Base-by-base conservation (phyloP, 202 grass and related monocot genomes). In the Dendrocalamus latiflorus region DNA sequence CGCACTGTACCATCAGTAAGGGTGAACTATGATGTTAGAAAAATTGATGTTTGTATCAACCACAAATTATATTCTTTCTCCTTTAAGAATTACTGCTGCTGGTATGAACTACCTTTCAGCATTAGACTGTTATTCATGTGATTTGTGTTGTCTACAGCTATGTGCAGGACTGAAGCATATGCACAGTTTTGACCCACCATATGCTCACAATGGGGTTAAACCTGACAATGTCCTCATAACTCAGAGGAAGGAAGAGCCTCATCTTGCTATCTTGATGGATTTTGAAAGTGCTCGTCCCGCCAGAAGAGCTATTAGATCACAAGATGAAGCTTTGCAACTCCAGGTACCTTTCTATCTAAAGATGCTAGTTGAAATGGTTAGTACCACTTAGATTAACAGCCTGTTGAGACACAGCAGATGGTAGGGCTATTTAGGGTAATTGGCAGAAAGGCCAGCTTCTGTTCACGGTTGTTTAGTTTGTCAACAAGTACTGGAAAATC, bases 111-210 rank as follows among this genome's bases (percentile, higher is more conserved):
- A 75, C 21, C 15, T 53, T 3, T 67, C 47, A 24, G 24, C 24
- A 57, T 45, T 30, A 55, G 22, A 36, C 21, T 80, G 48, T 43
- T 69, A 61, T 34, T 81, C 33, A 12, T 70, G 66, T 44, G 53
- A 53, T 57, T 59, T 60, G 7, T 88, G 75, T 65, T 67, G 7
- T 72, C 64, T 86, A 39, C 76, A 97, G 94, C 79, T 97, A 60
- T 97, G 92, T 89, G 90, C 81, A 60, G 94, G 90, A 68, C 25
- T 97, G 68, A 94, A 94, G 72, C 86, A 97, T 63, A 93, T 97
- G 94, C 94, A 97, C 84, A 92, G 90, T 82, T 97, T 94, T 86
- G 94, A 97, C 34, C 94, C 90, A 43, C 90, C 94, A 48, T 92
- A 91, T 84, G 92, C 92, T 34, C 94, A 94, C 72, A 97, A 97